Base-by-base conservation (phyloP, 2,329 filamentous ascomycete species). In the Fonsecaea monophora region DNA sequence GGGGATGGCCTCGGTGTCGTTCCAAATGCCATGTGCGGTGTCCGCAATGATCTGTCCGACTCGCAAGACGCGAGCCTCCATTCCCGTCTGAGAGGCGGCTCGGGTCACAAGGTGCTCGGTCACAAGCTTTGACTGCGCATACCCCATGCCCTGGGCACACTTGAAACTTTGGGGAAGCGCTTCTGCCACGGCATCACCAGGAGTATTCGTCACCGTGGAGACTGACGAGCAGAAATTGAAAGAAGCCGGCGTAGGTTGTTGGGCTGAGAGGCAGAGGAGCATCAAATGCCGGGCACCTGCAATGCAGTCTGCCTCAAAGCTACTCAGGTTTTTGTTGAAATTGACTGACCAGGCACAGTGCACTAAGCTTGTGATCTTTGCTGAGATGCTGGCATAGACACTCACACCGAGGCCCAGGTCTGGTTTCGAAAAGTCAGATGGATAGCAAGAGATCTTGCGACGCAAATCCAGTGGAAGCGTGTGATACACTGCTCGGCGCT, bases 291-390 rank as follows among this genome's bases (percentile, higher is more conserved):
- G 50, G 18, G 67, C 48, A 5, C 64, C 69, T 13, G 68, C 60
- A 34, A 69, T 67, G 32, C 67, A 68, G 35, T 83, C 83, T 67
- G 85, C 82, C 62, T 82, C 82, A 71, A 89, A 90, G 68, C 83
- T 86, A 55, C 76, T 77, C 0, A 90, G 78, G 5, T 82, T 81
- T 65, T 87, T 79, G 48, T 82, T 84, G 77, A 90, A 90, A 75
- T 90, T 89, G 34, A 90, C 88, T 0, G 85, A 81, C 88, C 87
- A 90, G 15, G 87, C 87, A 12, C 86, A 81, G 73, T 90, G 87
- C 60, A 91, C 83, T 21, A 92, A 78, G 2, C 81, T 75, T 0
- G 83, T 85, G 1, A 81, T 76, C 66, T 83, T 77, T 3, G 70
- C 68, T 0, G 78, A 77, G 1, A 89, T 72, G 4, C 74, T 66